Evolutionary conservation across 331 rosid species (phyloP).

Genomic region (Rosa hybrid): DNA sequence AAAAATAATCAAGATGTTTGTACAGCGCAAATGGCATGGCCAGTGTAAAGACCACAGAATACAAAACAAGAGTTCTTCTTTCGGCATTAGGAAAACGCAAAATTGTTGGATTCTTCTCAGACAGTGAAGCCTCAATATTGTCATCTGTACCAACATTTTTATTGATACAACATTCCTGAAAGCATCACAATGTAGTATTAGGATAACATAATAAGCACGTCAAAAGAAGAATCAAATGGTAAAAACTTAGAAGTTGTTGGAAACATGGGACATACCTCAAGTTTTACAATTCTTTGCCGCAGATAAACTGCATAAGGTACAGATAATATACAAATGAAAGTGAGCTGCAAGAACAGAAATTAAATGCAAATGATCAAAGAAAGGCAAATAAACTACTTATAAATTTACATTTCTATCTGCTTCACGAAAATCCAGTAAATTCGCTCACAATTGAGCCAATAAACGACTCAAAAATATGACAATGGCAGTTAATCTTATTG

Average conservation of each 20-base stretch:
- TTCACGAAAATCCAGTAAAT: no score
- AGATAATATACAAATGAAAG: slow-evolving; percentile 51
- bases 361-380: not conserved
- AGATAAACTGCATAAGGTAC: slow-evolving; percentile 56
- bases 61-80: slow-evolving; percentile 70
- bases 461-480: no score
- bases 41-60: slow-evolving; percentile 59
- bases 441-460: no score
- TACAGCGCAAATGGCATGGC: slow-evolving; percentile 67
- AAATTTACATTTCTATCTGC: no score
- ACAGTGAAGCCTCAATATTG: slow-evolving; percentile 22
- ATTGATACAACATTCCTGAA: slow-evolving; percentile 56
- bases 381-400: no score
- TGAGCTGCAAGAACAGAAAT: slow-evolving; percentile 53
- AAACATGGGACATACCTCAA: slow-evolving; percentile 53
- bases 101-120: not conserved
- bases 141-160: slow-evolving; percentile 24
- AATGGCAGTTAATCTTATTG: no score
- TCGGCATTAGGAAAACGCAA: slow-evolving; percentile 38
- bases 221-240: not conserved
- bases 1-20: slow-evolving; percentile 76
- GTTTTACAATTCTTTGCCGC: slow-evolving; percentile 48
- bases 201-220: not conserved
- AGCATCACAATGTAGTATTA: slow-evolving; percentile 7
- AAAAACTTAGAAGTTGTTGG: no score